These are phyloP conservation scores for Candida hispaniensis DNA, from an alignment of 805 yeast species.

Conservation along the genomic window DNA sequence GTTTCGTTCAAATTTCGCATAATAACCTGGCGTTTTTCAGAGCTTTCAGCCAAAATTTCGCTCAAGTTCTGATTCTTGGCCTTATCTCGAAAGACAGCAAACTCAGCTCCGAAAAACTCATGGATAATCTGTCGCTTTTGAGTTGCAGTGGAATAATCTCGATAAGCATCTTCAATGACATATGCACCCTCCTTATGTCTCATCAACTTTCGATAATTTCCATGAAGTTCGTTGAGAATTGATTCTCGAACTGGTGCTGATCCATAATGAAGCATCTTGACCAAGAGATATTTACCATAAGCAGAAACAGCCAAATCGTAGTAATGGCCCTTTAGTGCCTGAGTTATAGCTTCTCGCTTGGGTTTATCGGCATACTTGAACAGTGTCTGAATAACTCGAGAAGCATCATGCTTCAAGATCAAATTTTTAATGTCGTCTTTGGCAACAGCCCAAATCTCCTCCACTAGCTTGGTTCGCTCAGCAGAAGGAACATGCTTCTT, in stretches of 20 bases:
- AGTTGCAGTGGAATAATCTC: slow-evolving; percentile 69
- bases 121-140: slow-evolving; percentile 86
- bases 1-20: slow-evolving; percentile 69
- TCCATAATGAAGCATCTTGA: slow-evolving; percentile 87
- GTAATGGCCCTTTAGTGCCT: slow-evolving; percentile 60
- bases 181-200: slow-evolving; percentile 97
- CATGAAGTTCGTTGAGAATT: slow-evolving; percentile 78
- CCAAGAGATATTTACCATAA: slow-evolving; percentile 84
- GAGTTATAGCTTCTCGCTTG: slow-evolving; percentile 60
- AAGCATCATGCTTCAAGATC: slow-evolving; percentile 91
- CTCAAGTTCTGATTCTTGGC: slow-evolving; percentile 51
- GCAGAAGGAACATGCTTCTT: slow-evolving; percentile 71
- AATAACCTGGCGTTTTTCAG: slow-evolving; percentile 70
- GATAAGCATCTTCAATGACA: slow-evolving; percentile 86
- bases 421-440: slow-evolving; percentile 70
- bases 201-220: slow-evolving; percentile 82
- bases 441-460: slow-evolving; percentile 76
- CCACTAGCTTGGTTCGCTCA: slow-evolving; percentile 63
- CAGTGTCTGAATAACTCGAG: slow-evolving; percentile 89
- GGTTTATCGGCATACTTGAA: slow-evolving; percentile 76
- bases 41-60: slow-evolving; percentile 54
- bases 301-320: slow-evolving; percentile 81
- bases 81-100: slow-evolving; percentile 75
- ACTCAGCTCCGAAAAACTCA: slow-evolving; percentile 95
- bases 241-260: slow-evolving; percentile 65